Evolutionary conservation across 225 moss, liverwort and hornwort genomes (phyloP).

Genomic region (Polytrichum commune): DNA sequence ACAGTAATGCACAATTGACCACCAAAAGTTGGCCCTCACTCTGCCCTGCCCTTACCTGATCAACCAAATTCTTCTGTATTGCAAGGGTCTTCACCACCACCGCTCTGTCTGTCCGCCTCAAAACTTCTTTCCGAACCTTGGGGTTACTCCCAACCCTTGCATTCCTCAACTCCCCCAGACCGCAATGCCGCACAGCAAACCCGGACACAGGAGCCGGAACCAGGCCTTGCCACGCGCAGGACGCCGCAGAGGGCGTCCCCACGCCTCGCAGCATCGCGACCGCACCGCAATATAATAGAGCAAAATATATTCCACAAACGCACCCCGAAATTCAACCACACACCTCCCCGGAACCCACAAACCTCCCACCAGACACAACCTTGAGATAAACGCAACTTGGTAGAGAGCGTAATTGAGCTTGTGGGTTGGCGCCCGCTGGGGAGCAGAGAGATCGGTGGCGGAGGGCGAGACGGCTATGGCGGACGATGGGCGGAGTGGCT

Average conservation of each 20-base stretch:
- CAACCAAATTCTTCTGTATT: slow-evolving; percentile 38
- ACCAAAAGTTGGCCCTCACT: background rate
- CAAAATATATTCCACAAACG: too few relatives aligned
- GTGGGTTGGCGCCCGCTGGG: too few relatives aligned
- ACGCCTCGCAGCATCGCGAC: background rate
- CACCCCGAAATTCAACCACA: too few relatives aligned
- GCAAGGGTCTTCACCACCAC: slow-evolving; percentile 13
- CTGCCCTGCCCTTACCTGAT: slow-evolving; percentile 22
- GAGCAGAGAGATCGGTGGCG: too few relatives aligned
- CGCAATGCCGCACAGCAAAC: background rate
- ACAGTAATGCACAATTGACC: background rate
- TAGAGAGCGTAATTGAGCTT: too few relatives aligned
- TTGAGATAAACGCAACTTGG: too few relatives aligned
- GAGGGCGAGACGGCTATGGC: too few relatives aligned
- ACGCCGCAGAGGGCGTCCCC: background rate
- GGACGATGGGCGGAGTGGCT: too few relatives aligned
- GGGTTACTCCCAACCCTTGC: background rate
- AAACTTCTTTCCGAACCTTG: background rate
- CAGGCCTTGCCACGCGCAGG: background rate
- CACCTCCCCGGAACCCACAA: too few relatives aligned
- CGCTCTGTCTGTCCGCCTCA: background rate
- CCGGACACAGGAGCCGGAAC: background rate
- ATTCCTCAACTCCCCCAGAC: background rate
- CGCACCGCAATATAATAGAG: too few relatives aligned
- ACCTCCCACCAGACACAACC: too few relatives aligned